Percentiles rank a stretch among this genome's conserved stretches.
phyloP scores from a whole-genome alignment of 352 stramenopile genomes.

The Globisporangium recalcitrans region DNA sequence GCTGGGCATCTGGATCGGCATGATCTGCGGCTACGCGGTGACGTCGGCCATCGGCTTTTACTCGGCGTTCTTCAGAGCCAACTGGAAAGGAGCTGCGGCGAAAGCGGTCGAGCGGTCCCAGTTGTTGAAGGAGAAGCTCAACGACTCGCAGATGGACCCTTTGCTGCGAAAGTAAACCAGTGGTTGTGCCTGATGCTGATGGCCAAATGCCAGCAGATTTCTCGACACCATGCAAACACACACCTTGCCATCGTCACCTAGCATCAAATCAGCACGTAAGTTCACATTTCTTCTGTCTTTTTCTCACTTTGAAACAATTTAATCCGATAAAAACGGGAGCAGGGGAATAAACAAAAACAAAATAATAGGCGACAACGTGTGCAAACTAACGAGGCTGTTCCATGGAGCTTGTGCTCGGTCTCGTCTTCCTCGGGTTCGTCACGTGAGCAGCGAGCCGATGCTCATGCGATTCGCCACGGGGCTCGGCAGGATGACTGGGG shows the following conservation, averaged over 20 bases:
- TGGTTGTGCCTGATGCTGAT: too few relatives aligned
- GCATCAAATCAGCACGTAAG: too few relatives aligned
- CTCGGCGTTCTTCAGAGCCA: slow-evolving; percentile 43
- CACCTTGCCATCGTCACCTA: too few relatives aligned
- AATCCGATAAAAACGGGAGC: too few relatives aligned
- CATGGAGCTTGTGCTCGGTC: not conserved
- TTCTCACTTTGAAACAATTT: too few relatives aligned
- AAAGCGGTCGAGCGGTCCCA: slow-evolving; percentile 52
- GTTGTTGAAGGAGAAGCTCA: slow-evolving; percentile 23
- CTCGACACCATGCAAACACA: too few relatives aligned
- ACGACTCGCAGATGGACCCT: slow-evolving; percentile 18
- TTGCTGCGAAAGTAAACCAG: slow-evolving; percentile 21
- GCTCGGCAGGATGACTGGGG: not conserved
- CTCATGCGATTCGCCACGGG: slow-evolving; percentile 14
- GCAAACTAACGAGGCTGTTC: not conserved
- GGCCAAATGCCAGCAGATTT: too few relatives aligned
- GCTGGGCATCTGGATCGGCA: slow-evolving; percentile 68
- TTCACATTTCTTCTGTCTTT: too few relatives aligned
- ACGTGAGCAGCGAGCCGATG: slow-evolving; percentile 21
- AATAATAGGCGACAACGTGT: too few relatives aligned
- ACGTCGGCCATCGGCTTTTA: slow-evolving; percentile 67
- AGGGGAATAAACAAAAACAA: too few relatives aligned
- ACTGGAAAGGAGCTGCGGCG: slow-evolving; percentile 55
- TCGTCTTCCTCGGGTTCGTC: not conserved
- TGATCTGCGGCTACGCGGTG: slow-evolving; percentile 67